Evolutionary conservation across 2,329 filamentous ascomycete genomes (phyloP), one percentile per base, ranked within the genome.

Genomic region (Aspergillus novofumigatus): DNA sequence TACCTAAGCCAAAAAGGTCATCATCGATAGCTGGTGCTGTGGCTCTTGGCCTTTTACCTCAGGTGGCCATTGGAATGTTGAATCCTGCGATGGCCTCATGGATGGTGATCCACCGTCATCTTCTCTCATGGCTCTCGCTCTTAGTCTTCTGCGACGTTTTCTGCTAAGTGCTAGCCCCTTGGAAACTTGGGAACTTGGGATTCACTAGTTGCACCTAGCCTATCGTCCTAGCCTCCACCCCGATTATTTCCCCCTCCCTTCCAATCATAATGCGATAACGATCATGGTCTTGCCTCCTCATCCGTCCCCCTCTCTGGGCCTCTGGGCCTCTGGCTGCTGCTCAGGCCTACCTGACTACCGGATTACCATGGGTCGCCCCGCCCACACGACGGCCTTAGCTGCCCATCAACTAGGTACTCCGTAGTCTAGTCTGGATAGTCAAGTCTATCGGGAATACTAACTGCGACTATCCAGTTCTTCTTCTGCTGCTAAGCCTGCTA

Each of bases 151-250:
- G 42, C 57, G 60, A 56, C 52, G 50, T 58, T 54, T 58, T 58
- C 62, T 62, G 53, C 61, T 65, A 20, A 45, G 42, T 11, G n/a
- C 23, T 47, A 47, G 44, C 20, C 44, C 44, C 44, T 47, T 47
- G 44, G 23, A 23, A 47, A 44, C 60, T 60, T 65, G 32, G 32
- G 32, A 35, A 35, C 28, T 29, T 29, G 62, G 63, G 63, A 60
- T 62, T 64, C 62, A 61, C 62, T 65, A 64, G 63, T 63, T 57
- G 62, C 55, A 57, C 57, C 61, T 61, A 57, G 50, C 57, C 53
- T 54, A 54, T 54, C 53, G 21, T 21, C 20, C 44, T 47, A 47
- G 35, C 41, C 41, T 42, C 28, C 35, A 44, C 32, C 28, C 20
- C 2, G 8, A 51, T 17, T 25, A 51, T 52, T 25, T 17, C 23